phyloP scores from a whole-genome alignment of 208 protist species.

The Acanthamoeba healyi region DNA sequence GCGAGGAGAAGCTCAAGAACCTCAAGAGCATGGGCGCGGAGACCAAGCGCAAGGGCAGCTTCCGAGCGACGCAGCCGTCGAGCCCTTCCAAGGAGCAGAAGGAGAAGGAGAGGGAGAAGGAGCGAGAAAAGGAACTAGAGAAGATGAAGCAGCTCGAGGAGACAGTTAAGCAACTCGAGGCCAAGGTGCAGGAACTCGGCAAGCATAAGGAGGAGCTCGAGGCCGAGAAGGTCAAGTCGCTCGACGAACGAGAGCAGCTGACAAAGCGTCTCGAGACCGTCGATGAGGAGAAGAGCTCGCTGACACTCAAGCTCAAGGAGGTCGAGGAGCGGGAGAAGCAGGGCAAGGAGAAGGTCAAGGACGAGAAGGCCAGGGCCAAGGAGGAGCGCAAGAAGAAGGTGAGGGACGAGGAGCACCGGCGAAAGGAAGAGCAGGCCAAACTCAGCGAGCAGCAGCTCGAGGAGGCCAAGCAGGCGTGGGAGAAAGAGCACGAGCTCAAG shows the following conservation, averaged over 20 bases:
- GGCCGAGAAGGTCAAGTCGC: background rate
- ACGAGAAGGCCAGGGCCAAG: background rate
- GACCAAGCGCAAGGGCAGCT: background rate
- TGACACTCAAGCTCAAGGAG: background rate
- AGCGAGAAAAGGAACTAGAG: background rate
- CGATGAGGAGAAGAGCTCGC: background rate
- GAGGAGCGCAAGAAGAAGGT: background rate
- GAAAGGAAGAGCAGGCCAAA: background rate
- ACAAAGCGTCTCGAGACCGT: background rate
- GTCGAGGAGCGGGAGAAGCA: slow-evolving; percentile 17
- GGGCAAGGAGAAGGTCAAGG: background rate
- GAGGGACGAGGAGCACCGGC: background rate
- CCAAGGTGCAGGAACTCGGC: background rate
- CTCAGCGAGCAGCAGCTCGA: background rate
- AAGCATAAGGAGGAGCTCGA: background rate
- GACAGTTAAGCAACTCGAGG: background rate
- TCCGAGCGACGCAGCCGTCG: background rate
- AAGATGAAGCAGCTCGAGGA: background rate
- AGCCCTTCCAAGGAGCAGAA: background rate
- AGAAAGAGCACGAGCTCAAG: background rate
- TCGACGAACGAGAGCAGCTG: background rate
- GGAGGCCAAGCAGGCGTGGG: background rate
- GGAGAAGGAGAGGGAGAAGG: background rate
- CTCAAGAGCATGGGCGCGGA: slow-evolving; percentile 7
- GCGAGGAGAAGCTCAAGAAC: slow-evolving; percentile 17